Conservation (phyloP, 352 stramenopile species). For the Chrysophaeum taylorii region DNA sequence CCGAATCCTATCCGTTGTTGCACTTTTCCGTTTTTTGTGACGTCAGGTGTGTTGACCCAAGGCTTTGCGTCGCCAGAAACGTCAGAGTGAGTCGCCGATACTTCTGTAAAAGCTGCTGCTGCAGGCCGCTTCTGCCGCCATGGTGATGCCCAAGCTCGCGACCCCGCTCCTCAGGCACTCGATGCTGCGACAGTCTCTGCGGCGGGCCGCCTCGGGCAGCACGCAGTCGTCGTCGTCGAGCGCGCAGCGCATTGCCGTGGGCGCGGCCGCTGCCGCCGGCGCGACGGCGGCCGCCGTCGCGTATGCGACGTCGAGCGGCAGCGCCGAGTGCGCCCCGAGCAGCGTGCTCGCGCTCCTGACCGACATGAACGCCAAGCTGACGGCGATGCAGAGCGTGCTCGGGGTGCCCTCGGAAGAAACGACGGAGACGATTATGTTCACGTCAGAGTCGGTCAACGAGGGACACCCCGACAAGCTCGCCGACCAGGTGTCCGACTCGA, state of each 20-base stretch:
- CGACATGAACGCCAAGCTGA: slow-evolving; percentile 5
- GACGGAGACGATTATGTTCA: slow-evolving; percentile 46
- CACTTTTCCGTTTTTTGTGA: no score
- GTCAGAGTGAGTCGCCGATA: no score
- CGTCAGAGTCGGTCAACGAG: slow-evolving; percentile 98
- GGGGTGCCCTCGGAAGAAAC: background rate
- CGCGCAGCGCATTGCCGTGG: background rate
- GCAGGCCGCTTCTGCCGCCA: no score
- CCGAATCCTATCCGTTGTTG: no score
- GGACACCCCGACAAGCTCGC: slow-evolving; percentile 96
- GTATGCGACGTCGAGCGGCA: background rate
- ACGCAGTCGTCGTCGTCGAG: background rate
- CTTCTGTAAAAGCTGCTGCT: no score
- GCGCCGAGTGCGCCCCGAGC: background rate
- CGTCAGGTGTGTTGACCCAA: no score
- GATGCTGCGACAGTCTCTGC: background rate
- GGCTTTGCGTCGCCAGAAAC: no score
- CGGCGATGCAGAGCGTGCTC: background rate
- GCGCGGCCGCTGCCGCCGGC: background rate
- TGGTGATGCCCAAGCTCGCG: background rate
- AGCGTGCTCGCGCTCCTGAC: background rate
- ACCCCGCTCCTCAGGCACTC: background rate
- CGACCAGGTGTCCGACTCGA: slow-evolving; percentile 96
- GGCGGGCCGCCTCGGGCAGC: background rate
- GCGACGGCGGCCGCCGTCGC: background rate